phyloP scores from a whole-genome alignment of 78 protist genomes.

The Chrysochromulina parva region DNA sequence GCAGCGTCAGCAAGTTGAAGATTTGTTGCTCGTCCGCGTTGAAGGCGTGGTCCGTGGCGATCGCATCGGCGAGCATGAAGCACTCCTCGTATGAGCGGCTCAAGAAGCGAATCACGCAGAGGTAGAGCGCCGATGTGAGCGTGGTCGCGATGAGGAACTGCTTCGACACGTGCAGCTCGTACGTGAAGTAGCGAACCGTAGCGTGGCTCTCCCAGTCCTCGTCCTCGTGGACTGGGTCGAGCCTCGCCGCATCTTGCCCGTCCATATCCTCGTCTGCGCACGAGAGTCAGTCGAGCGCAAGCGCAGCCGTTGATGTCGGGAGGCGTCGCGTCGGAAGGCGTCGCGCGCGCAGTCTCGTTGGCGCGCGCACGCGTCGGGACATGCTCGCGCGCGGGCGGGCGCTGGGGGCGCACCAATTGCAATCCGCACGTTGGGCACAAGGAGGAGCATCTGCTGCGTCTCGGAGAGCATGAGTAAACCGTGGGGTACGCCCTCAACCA shows the following conservation, averaged over 20 bases:
- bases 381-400: too few relatives aligned
- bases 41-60: constrained; percentile 18
- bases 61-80: constrained; percentile 15
- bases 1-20: not conserved
- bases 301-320: too few relatives aligned
- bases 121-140: constrained; percentile 52
- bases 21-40: not conserved
- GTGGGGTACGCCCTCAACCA: constrained; percentile 49
- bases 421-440: constrained; percentile 17
- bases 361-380: too few relatives aligned
- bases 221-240: too few relatives aligned
- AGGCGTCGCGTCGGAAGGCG: too few relatives aligned
- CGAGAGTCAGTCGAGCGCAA: too few relatives aligned
- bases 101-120: constrained; percentile 25
- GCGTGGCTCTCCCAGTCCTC: too few relatives aligned
- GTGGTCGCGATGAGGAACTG: constrained; percentile 31
- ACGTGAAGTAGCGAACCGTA: constrained; percentile 20
- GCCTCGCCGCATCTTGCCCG: too few relatives aligned
- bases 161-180: constrained; percentile 47
- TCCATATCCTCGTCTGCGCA: too few relatives aligned
- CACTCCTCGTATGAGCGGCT: constrained; percentile 35
- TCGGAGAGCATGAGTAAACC: constrained; percentile 26
- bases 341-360: too few relatives aligned
- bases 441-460: constrained; percentile 16
- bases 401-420: too few relatives aligned